Conservation (phyloP, 192 early-diverging fungal genomes). For the Rhizoclosmatium sp. region DNA sequence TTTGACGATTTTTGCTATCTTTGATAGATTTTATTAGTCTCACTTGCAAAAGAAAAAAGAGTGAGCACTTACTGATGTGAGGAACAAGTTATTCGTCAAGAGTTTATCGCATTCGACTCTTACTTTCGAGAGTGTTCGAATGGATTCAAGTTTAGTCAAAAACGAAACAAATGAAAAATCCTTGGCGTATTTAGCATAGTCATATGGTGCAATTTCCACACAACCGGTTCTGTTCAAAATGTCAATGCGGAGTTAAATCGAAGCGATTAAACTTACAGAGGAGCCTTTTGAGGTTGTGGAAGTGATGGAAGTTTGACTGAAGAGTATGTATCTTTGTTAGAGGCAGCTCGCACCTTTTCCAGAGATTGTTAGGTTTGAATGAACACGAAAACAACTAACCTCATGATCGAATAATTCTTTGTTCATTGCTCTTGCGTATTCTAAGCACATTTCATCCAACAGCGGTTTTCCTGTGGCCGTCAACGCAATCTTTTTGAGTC, state of each 20-base stretch:
- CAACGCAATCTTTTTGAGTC: constrained; percentile 28
- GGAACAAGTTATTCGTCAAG: constrained; percentile 42
- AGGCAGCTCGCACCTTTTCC: constrained; percentile 9
- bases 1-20: constrained; percentile 62
- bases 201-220: constrained; percentile 47
- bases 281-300: neutral
- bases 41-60: neutral
- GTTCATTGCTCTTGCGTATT: constrained; percentile 60
- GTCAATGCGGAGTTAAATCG: neutral
- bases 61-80: constrained; percentile 20
- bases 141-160: constrained; percentile 62
- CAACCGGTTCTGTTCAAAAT: constrained; percentile 19
- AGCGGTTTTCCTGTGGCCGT: constrained; percentile 29
- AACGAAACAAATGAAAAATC: constrained; percentile 62
- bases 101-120: constrained; percentile 64
- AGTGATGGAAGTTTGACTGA: constrained; percentile 14
- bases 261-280: neutral
- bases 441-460: constrained; percentile 53
- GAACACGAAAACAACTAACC: constrained; percentile 37
- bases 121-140: constrained; percentile 58
- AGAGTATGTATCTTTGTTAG: constrained; percentile 17
- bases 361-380: neutral
- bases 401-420: constrained; percentile 58
- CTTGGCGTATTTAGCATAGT: constrained; percentile 47
- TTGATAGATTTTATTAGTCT: constrained; percentile 4